Percentiles rank a stretch among this genome's conserved stretches.
phyloP scores from a whole-genome alignment of 2,329 filamentous ascomycete genomes.

The Ophiocordyceps australis region DNA sequence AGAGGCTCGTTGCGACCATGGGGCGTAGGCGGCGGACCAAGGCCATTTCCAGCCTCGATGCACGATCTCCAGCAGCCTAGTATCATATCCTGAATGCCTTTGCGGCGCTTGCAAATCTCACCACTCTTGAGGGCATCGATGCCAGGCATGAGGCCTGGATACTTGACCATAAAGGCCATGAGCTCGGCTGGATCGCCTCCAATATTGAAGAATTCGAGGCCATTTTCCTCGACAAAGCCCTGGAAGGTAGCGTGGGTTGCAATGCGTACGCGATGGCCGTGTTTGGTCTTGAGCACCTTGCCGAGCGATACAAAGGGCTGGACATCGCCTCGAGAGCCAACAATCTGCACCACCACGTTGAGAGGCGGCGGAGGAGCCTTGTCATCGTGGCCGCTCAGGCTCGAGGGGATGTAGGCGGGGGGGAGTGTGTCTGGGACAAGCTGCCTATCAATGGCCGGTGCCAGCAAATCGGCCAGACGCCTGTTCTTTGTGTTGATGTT shows the following conservation, averaged over 20 bases:
- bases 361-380: slow-evolving; percentile 37
- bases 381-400: slow-evolving; percentile 42
- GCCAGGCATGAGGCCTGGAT: slow-evolving; percentile 70
- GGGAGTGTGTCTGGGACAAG: slow-evolving; percentile 26
- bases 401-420: slow-evolving; percentile 53
- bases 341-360: slow-evolving; percentile 59
- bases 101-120: slow-evolving; percentile 56
- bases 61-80: slow-evolving; percentile 76
- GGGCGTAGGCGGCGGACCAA: slow-evolving; percentile 26
- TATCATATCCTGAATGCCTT: slow-evolving; percentile 63
- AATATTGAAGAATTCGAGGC: slow-evolving; percentile 58
- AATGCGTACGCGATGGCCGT: slow-evolving; percentile 54
- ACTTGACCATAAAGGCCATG: slow-evolving; percentile 86
- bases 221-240: slow-evolving; percentile 49
- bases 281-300: slow-evolving; percentile 41
- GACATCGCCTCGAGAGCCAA: slow-evolving; percentile 57
- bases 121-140: slow-evolving; percentile 60
- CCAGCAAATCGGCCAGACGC: slow-evolving; percentile 47
- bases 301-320: slow-evolving; percentile 60
- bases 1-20: slow-evolving; percentile 28
- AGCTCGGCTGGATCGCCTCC: slow-evolving; percentile 59
- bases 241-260: slow-evolving; percentile 56
- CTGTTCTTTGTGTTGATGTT: slow-evolving; percentile 55
- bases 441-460: slow-evolving; percentile 42
- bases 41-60: slow-evolving; percentile 58